Percentiles rank a stretch among this genome's conserved stretches.
These are phyloP conservation scores for Elaeis oleifera DNA, from an alignment of 202 grass and related monocot species.

Conservation along the genomic window DNA sequence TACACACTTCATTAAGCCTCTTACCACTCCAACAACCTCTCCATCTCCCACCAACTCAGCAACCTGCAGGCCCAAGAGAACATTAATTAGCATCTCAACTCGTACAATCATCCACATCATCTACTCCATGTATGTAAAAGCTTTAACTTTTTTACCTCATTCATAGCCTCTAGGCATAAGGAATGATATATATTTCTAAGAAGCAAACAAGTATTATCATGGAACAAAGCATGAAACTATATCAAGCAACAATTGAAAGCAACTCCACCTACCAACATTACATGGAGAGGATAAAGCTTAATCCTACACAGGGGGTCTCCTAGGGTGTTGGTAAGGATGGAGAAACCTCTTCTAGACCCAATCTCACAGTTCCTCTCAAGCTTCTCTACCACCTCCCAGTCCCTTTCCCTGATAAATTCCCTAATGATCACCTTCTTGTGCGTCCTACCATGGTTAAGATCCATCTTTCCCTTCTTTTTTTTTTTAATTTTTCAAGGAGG, in stretches of 20 bases:
- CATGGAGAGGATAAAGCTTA: slow-evolving; percentile 21
- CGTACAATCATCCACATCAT: no score
- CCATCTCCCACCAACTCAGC: slow-evolving; percentile 8
- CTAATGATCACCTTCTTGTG: slow-evolving; percentile 5
- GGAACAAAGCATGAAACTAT: no score
- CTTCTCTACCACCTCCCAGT: slow-evolving; percentile 15
- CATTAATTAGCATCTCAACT: no score
- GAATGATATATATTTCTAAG: no score
- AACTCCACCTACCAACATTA: slow-evolving; percentile 16
- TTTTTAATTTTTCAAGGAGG: no score
- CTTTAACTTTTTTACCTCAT: no score
- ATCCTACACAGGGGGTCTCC: slow-evolving; percentile 23
- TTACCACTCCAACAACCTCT: slow-evolving; percentile 16
- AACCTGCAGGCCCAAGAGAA: background rate
- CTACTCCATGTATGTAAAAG: no score
- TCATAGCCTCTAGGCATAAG: no score
- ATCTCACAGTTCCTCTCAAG: slow-evolving; percentile 25
- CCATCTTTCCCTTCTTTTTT: slow-evolving; percentile 10
- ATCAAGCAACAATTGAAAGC: background rate
- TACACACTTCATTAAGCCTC: slow-evolving; percentile 20
- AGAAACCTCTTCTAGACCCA: slow-evolving; percentile 3
- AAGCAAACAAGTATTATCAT: no score
- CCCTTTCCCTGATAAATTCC: slow-evolving; percentile 7
- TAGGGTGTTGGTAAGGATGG: slow-evolving; percentile 24
- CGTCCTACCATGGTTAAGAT: slow-evolving; percentile 1